phyloP scores from a whole-genome alignment of 2,329 filamentous ascomycete genomes.

The Talaromyces albobiverticillius region DNA sequence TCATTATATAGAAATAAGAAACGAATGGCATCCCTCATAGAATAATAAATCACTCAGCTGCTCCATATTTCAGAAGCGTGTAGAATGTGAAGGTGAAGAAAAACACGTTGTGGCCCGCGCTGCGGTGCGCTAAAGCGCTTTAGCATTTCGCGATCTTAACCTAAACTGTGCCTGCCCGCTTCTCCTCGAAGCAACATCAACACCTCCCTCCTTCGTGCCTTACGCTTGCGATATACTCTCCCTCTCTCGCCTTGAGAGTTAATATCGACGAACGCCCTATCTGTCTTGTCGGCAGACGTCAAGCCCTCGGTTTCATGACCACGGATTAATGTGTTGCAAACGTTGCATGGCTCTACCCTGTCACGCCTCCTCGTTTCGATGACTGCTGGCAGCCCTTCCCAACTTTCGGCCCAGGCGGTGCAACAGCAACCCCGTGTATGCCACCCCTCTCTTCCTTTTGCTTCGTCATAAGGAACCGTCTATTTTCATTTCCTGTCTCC shows the following conservation, averaged over 20 bases:
- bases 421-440: slow-evolving; percentile 31
- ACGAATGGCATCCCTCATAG: too few species aligned
- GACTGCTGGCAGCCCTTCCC: slow-evolving; percentile 30
- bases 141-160: background rate
- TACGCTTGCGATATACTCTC: background rate
- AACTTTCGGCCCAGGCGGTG: slow-evolving; percentile 33
- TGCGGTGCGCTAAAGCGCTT: background rate
- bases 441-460: slow-evolving; percentile 19
- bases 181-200: background rate
- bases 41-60: background rate
- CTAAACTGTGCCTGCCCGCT: background rate
- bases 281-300: slow-evolving; percentile 18
- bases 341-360: slow-evolving; percentile 15
- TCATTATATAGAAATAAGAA: too few species aligned
- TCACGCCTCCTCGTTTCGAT: slow-evolving; percentile 38
- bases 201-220: background rate
- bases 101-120: background rate
- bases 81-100: background rate
- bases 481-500: slow-evolving; percentile 15
- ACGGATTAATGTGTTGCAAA: slow-evolving; percentile 3
- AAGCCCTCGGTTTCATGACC: slow-evolving; percentile 19
- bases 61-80: background rate
- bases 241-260: slow-evolving; percentile 2
- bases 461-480: background rate
- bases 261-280: too few species aligned